Evolutionary conservation across 306 rosid species (phyloP).

Genomic region (Medicago ruthenica): DNA sequence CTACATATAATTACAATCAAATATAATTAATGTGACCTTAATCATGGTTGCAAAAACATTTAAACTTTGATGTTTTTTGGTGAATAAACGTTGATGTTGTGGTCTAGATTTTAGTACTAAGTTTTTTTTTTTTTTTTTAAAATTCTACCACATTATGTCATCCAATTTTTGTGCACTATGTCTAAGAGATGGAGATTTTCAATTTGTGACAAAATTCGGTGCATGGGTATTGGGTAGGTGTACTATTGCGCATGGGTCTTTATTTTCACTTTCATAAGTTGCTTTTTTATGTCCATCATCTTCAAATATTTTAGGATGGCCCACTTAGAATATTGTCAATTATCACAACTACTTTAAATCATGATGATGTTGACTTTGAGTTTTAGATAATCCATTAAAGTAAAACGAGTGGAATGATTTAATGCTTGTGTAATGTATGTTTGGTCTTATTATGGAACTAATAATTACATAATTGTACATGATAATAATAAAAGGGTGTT

Average conservation of each 20-base stretch:
- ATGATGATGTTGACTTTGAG: slow-evolving; percentile 53
- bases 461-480: neutral
- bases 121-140: neutral
- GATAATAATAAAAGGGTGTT: neutral
- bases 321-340: slow-evolving; percentile 46
- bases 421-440: slow-evolving; percentile 12
- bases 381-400: slow-evolving; percentile 32
- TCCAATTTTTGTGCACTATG: neutral
- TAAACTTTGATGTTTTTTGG: neutral
- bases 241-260: slow-evolving; percentile 47
- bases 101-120: neutral
- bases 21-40: neutral
- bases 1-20: neutral
- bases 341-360: slow-evolving; percentile 41
- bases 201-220: slow-evolving; percentile 37
- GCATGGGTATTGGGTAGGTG: slow-evolving; percentile 44
- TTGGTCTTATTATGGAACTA: slow-evolving; percentile 27
- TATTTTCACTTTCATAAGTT: slow-evolving; percentile 43
- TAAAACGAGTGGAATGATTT: slow-evolving; percentile 8
- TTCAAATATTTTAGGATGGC: slow-evolving; percentile 33
- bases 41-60: neutral
- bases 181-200: neutral
- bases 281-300: slow-evolving; percentile 40
- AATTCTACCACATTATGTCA: neutral
- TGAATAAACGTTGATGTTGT: no score